phyloP scores from a whole-genome alignment of 257 asterid species.

The Solanum acaule region DNA sequence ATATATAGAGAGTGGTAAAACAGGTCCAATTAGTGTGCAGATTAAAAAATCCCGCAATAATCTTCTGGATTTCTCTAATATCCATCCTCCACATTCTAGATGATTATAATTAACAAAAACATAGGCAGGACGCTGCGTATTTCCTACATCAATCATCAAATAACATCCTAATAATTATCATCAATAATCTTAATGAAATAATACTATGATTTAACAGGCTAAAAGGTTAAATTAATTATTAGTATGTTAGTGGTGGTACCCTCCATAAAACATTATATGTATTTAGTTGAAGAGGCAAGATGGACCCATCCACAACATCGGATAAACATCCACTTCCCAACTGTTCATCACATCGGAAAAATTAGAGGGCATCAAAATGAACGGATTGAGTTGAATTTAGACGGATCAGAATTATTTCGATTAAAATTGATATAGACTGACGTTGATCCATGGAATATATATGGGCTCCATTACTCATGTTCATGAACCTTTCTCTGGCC shows the following conservation, averaged over 20 bases:
- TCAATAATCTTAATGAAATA: not conserved
- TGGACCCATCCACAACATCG: not conserved
- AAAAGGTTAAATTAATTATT: not conserved
- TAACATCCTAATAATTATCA: not conserved
- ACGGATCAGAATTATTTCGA: fast-evolving
- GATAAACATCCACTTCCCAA: not conserved
- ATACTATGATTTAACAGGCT: not conserved
- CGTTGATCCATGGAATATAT: constrained; percentile 76
- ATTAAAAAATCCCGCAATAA: not conserved
- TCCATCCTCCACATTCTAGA: not conserved
- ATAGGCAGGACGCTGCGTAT: not conserved
- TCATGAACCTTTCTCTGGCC: not conserved
- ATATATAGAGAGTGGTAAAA: not conserved
- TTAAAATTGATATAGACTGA: constrained; percentile 28
- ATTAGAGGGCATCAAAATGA: not conserved
- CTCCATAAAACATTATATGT: not conserved
- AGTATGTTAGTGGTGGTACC: not conserved
- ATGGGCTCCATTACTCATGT: not conserved
- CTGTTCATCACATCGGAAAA: not conserved
- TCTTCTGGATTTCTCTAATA: not conserved
- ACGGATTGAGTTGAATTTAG: too few relatives aligned
- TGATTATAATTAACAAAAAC: not conserved
- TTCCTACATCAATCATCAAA: not conserved
- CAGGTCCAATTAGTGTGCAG: not conserved
- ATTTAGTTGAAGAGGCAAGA: not conserved